Percentiles rank a stretch among this genome's conserved stretches.
phyloP scores from a whole-genome alignment of 805 yeast genomes.

The Myxozyma geophila region DNA sequence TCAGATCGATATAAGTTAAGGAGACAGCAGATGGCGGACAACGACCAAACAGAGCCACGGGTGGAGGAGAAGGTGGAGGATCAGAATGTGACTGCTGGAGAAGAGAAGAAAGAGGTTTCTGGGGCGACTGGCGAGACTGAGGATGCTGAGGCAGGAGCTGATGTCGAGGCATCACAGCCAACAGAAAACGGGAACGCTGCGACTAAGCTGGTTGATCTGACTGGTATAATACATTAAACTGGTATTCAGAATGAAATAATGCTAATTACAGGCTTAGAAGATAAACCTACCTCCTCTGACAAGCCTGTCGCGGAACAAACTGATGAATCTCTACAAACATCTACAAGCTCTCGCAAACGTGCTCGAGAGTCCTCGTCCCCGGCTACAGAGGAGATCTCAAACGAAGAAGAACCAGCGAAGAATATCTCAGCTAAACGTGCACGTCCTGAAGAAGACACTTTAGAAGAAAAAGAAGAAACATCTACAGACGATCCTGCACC shows the following conservation, averaged over 20 bases:
- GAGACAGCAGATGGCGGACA: background rate
- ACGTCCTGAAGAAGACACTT: background rate
- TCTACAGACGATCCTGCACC: background rate
- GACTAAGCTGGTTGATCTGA: background rate
- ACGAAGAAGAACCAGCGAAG: background rate
- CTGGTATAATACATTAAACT: background rate
- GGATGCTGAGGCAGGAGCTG: background rate
- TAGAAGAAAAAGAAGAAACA: background rate
- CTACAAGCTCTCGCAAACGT: slow-evolving; percentile 6
- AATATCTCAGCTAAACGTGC: background rate
- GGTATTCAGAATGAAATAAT: background rate
- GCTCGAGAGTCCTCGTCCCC: slow-evolving; percentile 6
- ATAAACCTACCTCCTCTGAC: background rate
- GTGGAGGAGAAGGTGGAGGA: background rate
- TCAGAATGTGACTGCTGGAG: too few relatives aligned
- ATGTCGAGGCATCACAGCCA: background rate
- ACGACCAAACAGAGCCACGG: background rate
- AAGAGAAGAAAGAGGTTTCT: background rate
- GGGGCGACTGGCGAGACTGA: background rate
- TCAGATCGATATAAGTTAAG: background rate
- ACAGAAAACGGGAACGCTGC: background rate
- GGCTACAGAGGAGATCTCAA: background rate
- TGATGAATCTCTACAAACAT: background rate
- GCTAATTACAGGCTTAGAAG: too few relatives aligned
- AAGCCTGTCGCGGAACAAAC: background rate